Percentiles rank a stretch among this genome's conserved stretches.
Evolutionary conservation across 345 rosid species (phyloP).

Genomic region (Acer yangbiense): DNA sequence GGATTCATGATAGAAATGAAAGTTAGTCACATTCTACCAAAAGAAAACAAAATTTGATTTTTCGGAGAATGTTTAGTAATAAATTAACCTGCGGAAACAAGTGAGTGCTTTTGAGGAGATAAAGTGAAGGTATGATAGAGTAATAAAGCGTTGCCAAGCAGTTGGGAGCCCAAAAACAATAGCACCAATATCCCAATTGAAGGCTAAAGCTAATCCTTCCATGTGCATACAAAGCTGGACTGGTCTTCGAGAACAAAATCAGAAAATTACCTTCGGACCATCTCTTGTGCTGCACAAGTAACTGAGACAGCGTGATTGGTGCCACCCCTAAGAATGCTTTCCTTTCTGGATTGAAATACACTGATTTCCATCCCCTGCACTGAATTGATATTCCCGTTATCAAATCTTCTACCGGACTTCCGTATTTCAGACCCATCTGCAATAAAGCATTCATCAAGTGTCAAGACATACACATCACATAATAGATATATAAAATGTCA

Average conservation of each 20-base stretch:
- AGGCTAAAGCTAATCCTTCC: conserved; percentile 56
- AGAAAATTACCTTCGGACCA: conserved; percentile 86
- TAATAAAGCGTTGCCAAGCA: conserved; percentile 35
- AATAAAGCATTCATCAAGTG: conserved; percentile 11
- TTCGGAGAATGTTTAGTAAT: neutral
- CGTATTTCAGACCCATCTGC: conserved; percentile 76
- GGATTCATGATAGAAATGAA: neutral
- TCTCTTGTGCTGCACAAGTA: conserved; percentile 72
- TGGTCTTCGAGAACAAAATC: conserved; percentile 52
- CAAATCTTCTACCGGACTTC: conserved; percentile 73
- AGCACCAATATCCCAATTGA: conserved; percentile 46
- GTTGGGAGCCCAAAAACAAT: conserved; percentile 54
- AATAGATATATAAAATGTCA: too few species aligned
- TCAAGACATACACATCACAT: neutral
- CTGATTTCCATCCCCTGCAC: conserved; percentile 75
- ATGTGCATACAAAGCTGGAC: conserved; percentile 57
- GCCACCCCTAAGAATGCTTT: conserved; percentile 64
- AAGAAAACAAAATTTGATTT: neutral
- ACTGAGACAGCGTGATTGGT: conserved; percentile 54
- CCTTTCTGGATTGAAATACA: conserved; percentile 50
- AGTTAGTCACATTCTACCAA: neutral
- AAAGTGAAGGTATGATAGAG: conserved; percentile 60
- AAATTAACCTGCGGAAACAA: conserved; percentile 66
- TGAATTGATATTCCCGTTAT: conserved; percentile 77
- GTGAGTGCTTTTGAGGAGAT: conserved; percentile 56